Evolutionary conservation across 2,329 filamentous ascomycete species (phyloP).

Genomic region (Aureobasidium zeae): DNA sequence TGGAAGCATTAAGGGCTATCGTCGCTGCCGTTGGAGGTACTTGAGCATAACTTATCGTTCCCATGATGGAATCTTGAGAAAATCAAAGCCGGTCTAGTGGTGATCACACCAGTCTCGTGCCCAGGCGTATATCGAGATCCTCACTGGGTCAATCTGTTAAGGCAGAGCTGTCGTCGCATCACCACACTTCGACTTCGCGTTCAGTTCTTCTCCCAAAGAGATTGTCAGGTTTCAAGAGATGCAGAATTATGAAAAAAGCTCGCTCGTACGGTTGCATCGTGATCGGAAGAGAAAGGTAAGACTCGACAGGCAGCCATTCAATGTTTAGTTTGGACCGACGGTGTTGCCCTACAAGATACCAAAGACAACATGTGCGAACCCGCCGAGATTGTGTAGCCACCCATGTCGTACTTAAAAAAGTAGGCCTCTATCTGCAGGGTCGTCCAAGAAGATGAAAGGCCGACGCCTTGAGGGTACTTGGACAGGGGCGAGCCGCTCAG

Average conservation of each 20-base stretch:
- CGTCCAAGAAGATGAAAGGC: conserved; percentile 2
- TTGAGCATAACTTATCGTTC: conserved; percentile 28
- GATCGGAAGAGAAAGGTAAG: background rate
- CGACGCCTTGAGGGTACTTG: conserved; percentile 8
- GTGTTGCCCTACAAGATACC: conserved; percentile 4
- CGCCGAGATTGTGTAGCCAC: conserved; percentile 13
- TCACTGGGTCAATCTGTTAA: too few species aligned
- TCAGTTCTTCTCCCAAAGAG: too few species aligned
- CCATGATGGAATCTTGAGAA: too few species aligned
- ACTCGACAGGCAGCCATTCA: conserved; percentile 1
- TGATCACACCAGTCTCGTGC: too few species aligned
- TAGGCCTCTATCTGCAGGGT: conserved; percentile 11
- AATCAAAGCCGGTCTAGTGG: too few species aligned
- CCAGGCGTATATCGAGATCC: too few species aligned
- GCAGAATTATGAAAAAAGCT: background rate
- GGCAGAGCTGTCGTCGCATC: too few species aligned
- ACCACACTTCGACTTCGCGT: too few species aligned
- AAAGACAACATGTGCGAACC: conserved; percentile 7
- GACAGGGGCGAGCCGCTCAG: background rate
- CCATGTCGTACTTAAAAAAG: conserved; percentile 13
- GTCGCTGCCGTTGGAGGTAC: conserved; percentile 29
- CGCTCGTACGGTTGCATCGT: background rate
- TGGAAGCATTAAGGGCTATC: conserved; percentile 40
- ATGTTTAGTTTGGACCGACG: conserved; percentile 8
- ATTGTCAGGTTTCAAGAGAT: background rate